A percentile compares a stretch with the other conserved stretches of the same genome.
phyloP scores from a whole-genome alignment of 371 early-diverging fungal genomes.

The Thermomucor indicae-seudaticae region DNA sequence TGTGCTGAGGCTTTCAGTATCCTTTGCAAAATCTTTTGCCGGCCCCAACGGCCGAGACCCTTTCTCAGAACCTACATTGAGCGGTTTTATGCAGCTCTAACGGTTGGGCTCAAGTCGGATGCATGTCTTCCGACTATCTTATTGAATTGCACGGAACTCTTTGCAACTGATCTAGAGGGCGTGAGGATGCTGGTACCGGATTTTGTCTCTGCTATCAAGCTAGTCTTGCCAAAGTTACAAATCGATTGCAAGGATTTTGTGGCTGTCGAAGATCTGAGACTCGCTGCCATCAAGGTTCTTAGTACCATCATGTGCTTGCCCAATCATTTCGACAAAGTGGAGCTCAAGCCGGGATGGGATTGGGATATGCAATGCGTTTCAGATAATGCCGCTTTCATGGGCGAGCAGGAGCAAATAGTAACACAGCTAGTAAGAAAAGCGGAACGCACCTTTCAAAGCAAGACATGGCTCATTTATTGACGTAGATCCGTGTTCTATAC shows the following conservation, averaged over 20 bases:
- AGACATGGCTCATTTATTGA: background rate
- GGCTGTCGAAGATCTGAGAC: constrained; percentile 60
- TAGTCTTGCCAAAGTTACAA: constrained; percentile 60
- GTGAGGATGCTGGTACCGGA: constrained; percentile 70
- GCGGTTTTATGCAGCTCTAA: constrained; percentile 67
- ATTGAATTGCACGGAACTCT: constrained; percentile 56
- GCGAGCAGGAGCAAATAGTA: constrained; percentile 54
- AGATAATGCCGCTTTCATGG: constrained; percentile 30
- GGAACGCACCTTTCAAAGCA: background rate
- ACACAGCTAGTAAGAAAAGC: constrained; percentile 43
- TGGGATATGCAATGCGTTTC: constrained; percentile 41
- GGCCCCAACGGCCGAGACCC: constrained; percentile 49
- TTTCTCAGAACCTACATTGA: constrained; percentile 67
- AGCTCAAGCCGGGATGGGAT: constrained; percentile 50
- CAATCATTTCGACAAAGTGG: constrained; percentile 67
- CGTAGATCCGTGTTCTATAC: constrained; percentile 56
- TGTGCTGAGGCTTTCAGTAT: constrained; percentile 68
- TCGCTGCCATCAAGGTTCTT: constrained; percentile 63
- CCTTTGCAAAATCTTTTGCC: constrained; percentile 69
- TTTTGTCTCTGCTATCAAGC: constrained; percentile 63
- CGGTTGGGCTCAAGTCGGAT: constrained; percentile 55
- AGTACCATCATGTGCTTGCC: constrained; percentile 70
- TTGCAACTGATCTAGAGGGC: constrained; percentile 66
- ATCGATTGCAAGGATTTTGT: constrained; percentile 26
- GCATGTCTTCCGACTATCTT: constrained; percentile 66